A percentile compares a stretch with the other conserved stretches of the same genome.
Conservation (phyloP, 352 stramenopile species). For the Phytophthora colocasiae region DNA sequence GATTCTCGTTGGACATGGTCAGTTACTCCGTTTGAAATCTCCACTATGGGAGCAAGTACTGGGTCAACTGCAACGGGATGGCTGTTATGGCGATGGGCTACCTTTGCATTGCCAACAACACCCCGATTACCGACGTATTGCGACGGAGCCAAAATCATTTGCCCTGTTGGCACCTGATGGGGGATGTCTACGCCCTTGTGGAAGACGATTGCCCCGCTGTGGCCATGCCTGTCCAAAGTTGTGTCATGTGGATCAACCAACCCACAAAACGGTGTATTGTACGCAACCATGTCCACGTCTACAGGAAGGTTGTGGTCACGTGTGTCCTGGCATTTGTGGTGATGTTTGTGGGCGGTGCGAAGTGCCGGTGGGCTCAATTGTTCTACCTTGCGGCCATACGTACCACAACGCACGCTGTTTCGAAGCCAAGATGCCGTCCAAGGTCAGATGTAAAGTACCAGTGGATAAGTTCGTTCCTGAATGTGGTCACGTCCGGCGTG, state of each 20-base stretch:
- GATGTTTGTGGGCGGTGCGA: conserved; percentile 69
- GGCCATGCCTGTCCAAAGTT: conserved; percentile 58
- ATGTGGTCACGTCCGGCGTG: conserved; percentile 44
- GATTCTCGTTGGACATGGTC: conserved; percentile 66
- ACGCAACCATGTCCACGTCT: conserved; percentile 62
- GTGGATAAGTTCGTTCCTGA: conserved; percentile 41
- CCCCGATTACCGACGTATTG: conserved; percentile 33
- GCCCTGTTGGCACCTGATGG: conserved; percentile 66
- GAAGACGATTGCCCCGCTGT: conserved; percentile 50
- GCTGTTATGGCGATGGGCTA: conserved; percentile 50
- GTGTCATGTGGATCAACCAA: conserved; percentile 67
- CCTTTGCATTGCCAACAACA: conserved; percentile 52
- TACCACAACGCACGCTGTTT: conserved; percentile 39
- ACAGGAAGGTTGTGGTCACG: conserved; percentile 54
- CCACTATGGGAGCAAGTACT: conserved; percentile 66
- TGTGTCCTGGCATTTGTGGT: conserved; percentile 62
- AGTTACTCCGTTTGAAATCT: conserved; percentile 42
- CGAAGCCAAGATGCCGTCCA: conserved; percentile 26
- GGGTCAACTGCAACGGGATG: conserved; percentile 52
- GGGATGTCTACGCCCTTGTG: conserved; percentile 66
- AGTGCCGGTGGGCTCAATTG: conserved; percentile 43
- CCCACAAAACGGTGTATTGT: conserved; percentile 58
- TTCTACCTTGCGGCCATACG: conserved; percentile 63
- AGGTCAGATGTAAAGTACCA: conserved; percentile 29
- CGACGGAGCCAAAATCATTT: conserved; percentile 43